Percentiles rank a stretch among this genome's conserved stretches.
Conservation (phyloP, 2,329 filamentous ascomycete species). For the Penicillium sp. region DNA sequence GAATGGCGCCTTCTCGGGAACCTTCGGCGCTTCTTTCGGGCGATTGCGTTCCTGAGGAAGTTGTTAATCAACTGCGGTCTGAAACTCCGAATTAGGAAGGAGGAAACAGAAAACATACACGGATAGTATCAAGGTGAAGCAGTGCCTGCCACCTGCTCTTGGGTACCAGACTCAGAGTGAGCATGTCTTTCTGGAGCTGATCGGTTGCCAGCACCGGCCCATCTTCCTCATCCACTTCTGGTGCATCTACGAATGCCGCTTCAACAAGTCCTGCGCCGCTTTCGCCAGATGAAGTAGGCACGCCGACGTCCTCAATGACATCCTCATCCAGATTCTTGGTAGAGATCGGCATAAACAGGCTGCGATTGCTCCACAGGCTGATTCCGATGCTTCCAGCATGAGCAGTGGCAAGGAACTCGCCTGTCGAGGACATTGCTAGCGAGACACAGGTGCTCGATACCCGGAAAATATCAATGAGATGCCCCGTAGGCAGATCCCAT, state of each 20-base stretch:
- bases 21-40: constrained; percentile 86
- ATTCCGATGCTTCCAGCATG: constrained; percentile 81
- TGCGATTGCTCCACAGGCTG: constrained; percentile 94
- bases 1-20: constrained; percentile 92
- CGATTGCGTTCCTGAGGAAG: constrained; percentile 76
- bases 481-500: constrained; percentile 94
- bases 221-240: constrained; percentile 49
- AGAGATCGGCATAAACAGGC: constrained; percentile 84
- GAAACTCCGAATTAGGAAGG: not conserved
- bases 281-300: constrained; percentile 80
- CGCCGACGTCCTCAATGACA: constrained; percentile 65
- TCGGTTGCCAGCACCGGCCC: constrained; percentile 64
- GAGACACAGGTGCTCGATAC: constrained; percentile 78
- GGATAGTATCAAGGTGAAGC: constrained; percentile 87
- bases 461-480: constrained; percentile 89
- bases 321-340: constrained; percentile 81
- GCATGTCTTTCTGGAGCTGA: constrained; percentile 78
- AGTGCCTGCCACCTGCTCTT: constrained; percentile 93
- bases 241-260: constrained; percentile 67
- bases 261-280: constrained; percentile 74
- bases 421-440: constrained; percentile 83
- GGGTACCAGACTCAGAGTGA: constrained; percentile 86
- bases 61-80: constrained; percentile 13
- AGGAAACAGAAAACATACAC: constrained; percentile 31
- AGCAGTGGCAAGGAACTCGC: constrained; percentile 91